These are phyloP conservation scores for Candolleomyces aberdarensis DNA, from an alignment of 768 basidiomycete species.

Conservation along the genomic window DNA sequence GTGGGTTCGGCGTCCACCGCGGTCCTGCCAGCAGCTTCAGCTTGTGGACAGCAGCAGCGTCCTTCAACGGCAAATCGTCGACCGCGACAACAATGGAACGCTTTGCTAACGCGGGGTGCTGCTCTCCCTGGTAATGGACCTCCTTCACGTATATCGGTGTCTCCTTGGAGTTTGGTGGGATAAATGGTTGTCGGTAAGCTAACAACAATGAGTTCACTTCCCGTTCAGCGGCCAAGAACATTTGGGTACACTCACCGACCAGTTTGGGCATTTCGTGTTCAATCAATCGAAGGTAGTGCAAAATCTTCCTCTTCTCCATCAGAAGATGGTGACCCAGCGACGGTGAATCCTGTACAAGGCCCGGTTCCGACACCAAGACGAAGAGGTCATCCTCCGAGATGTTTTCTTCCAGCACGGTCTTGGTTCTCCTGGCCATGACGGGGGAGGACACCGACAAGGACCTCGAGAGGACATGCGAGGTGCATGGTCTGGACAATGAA, in stretches of 20 bases:
- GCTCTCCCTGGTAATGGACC: conserved; percentile 73
- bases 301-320: conserved; percentile 66
- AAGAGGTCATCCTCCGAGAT: conserved; percentile 37
- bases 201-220: neutral
- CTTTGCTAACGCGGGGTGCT: conserved; percentile 69
- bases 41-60: conserved; percentile 71
- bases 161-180: conserved; percentile 53
- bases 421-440: conserved; percentile 17
- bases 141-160: conserved; percentile 67
- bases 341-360: conserved; percentile 61
- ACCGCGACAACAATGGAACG: conserved; percentile 75
- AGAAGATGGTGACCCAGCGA: conserved; percentile 70
- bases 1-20: conserved; percentile 78
- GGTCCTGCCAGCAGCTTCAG: conserved; percentile 86
- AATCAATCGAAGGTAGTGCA: conserved; percentile 81
- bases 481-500: neutral
- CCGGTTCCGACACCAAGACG: conserved; percentile 42
- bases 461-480: neutral
- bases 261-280: conserved; percentile 88
- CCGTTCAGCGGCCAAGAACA: neutral
- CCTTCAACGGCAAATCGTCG: conserved; percentile 62
- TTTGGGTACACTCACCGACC: conserved; percentile 50
- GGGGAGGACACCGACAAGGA: conserved; percentile 8
- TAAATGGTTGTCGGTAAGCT: conserved; percentile 84
- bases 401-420: conserved; percentile 35